Base-by-base conservation (phyloP, 2,329 filamentous ascomycete species). In the Corynespora cassiicola region DNA sequence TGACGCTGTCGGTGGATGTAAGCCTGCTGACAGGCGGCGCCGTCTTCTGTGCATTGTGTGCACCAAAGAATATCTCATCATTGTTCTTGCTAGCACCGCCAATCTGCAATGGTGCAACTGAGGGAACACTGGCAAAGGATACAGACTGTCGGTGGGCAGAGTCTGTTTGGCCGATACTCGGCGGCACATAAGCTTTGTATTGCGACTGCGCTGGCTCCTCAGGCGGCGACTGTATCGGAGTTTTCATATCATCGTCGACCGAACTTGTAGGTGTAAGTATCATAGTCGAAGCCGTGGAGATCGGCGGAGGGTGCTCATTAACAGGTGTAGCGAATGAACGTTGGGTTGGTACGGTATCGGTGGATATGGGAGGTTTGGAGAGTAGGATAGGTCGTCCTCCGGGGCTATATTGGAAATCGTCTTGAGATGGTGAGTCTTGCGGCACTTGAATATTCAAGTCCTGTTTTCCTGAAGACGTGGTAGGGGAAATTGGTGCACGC, bases 321-420 rank as follows among this genome's bases (percentile, higher is more conserved):
- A n/a, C n/a, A n/a, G n/a, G n/a, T n/a, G n/a, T n/a, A 17, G 20
- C 32, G 27, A 45, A 49, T 12, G 51, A 47, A 19, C 56, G 47
- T 25, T 47, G 46, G 7, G 35, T 31, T 6, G 45, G 43, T 6
- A 37, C 25, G 24, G 33, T 47, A 11, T 43, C 53, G 10, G 36
- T 41, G 8, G 41, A 47, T 9, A 55, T 16, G 12, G 42, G 54
- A 7, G 51, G 36, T 17, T 54, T 52, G 3, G 45, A 50, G 23
- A 47, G 56, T 16, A 76, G 44, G 8, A 76, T 69, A 7, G 78
- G 78, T 20, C 78, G 66, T 6, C 78, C 78, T 15, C 78, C 78
- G 14, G 78, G 75, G 44, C 77, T 81, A 43, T 79, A 80, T 24
- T 69, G 63, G 20, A 45, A 53, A 7, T 61, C 55, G 21, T 64